Evolutionary conservation across 129 eudicot genomes (phyloP).

Genomic region (Centrapalus pauciflorus): DNA sequence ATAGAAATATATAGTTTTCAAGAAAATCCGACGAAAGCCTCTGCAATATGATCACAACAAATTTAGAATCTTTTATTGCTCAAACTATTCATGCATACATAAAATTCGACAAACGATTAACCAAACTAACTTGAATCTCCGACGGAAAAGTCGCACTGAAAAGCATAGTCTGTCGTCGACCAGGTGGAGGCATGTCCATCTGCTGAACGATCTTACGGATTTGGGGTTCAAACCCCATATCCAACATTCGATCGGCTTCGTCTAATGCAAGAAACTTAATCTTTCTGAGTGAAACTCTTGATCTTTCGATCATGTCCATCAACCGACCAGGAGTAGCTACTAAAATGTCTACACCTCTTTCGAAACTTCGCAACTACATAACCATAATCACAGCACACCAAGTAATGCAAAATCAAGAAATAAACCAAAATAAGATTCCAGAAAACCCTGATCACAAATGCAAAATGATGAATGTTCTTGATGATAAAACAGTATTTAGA

Average conservation of each 20-base stretch:
- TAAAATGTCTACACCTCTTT: slow-evolving; percentile 69
- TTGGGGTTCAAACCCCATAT: slow-evolving; percentile 89
- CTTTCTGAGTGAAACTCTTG: slow-evolving; percentile 48
- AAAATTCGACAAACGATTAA: too few relatives aligned
- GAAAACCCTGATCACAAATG: too few relatives aligned
- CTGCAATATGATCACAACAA: slow-evolving; percentile 26
- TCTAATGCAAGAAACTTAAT: slow-evolving; percentile 67
- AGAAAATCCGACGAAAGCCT: slow-evolving; percentile 78
- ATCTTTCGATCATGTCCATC: slow-evolving; percentile 74
- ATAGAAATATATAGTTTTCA: slow-evolving; percentile 53
- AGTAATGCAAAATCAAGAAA: neutral
- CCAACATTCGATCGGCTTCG: slow-evolving; percentile 92
- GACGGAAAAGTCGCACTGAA: slow-evolving; percentile 82
- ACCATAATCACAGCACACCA: neutral
- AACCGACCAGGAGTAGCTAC: slow-evolving; percentile 92
- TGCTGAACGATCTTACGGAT: slow-evolving; percentile 65
- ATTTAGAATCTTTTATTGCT: too few relatives aligned
- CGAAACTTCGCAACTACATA: slow-evolving; percentile 43
- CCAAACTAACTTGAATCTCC: slow-evolving; percentile 63
- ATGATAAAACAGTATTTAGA: neutral
- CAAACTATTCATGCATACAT: too few relatives aligned
- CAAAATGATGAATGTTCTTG: too few relatives aligned
- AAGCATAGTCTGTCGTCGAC: slow-evolving; percentile 72
- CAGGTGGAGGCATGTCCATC: slow-evolving; percentile 72
- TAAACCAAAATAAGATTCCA: too few relatives aligned